phyloP scores from a whole-genome alignment of 129 eudicot genomes.

The Apium graveolens region DNA sequence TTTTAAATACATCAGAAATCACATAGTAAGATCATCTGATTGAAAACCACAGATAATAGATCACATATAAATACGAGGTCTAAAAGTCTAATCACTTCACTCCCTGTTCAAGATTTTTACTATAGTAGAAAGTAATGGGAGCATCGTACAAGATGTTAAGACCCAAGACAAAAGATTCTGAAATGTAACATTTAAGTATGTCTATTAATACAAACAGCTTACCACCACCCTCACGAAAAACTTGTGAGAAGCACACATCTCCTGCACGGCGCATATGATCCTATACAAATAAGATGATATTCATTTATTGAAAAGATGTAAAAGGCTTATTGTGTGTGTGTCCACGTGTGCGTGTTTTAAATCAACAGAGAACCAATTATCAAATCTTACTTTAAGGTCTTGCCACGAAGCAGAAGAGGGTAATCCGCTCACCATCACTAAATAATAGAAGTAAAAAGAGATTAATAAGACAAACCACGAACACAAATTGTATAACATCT shows the following conservation, averaged over 20 bases:
- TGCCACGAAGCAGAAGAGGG: slow-evolving; percentile 97
- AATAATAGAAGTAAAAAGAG: slow-evolving; percentile 3
- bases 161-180: background rate
- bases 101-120: background rate
- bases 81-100: background rate
- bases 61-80: background rate
- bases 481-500: background rate
- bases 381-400: slow-evolving; percentile 68
- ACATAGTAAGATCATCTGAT: background rate
- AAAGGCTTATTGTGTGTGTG: background rate
- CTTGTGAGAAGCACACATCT: slow-evolving; percentile 92
- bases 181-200: background rate
- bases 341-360: background rate
- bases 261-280: slow-evolving; percentile 99
- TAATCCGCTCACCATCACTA: slow-evolving; percentile 77
- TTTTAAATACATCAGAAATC: background rate
- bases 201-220: slow-evolving; percentile 9
- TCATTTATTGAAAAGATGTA: background rate
- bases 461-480: background rate
- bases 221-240: slow-evolving; percentile 87
- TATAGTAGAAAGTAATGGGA: background rate
- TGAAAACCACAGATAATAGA: too few relatives aligned
- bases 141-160: background rate
- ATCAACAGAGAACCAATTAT: background rate
- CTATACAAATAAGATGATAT: slow-evolving; percentile 29